Evolutionary conservation across 345 rosid genomes (phyloP), one percentile per base, ranked within the genome.

Genomic region (Salix brachista): DNA sequence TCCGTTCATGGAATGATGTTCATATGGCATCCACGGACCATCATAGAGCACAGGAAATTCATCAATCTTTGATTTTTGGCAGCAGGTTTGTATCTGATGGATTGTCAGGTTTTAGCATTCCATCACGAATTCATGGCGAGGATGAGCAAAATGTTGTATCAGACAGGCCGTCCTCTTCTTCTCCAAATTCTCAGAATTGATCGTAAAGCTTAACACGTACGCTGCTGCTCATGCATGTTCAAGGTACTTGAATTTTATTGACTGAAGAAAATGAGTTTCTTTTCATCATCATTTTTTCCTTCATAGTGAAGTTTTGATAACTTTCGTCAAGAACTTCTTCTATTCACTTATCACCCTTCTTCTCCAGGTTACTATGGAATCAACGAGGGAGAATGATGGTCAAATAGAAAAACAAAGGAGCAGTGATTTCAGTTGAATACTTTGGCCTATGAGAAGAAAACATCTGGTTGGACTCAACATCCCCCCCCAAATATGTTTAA

Each of bases 1-100:
- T 89, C 82, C 92, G 90, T 46, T 80, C 90, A 79, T 88, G 91
- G 85, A 84, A 87, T 74, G 91, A 88, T 76, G 72, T 86, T 62
- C 73, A 83, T 8, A 67, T 85, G 75, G 80, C 76, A 39, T 73
- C 87, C 30, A 26, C 77, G 25, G 79, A 88, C 70, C 87, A 89
- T 58, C 85, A 83, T 61, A 86, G 86, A 62, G 34, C 87, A n/a
- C 82, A 86, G n/a, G 89, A 87, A 30, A 72, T 85, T 54, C 87
- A 84, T 21, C 90, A 82, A 26, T 68, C 85, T 36, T 83, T 80
- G 12, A 65, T 84, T 66, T 88, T 90, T 54, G 85, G 88, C 39
- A 80, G 86, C 65, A 69, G 89, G 74, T 88, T 82, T 78, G 88
- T 78, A 69, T 73, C 92, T 56, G 88, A 90, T 23, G 92, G 91